Conservation (phyloP, 768 basidiomycete species). For the Lentinula raphanica region DNA sequence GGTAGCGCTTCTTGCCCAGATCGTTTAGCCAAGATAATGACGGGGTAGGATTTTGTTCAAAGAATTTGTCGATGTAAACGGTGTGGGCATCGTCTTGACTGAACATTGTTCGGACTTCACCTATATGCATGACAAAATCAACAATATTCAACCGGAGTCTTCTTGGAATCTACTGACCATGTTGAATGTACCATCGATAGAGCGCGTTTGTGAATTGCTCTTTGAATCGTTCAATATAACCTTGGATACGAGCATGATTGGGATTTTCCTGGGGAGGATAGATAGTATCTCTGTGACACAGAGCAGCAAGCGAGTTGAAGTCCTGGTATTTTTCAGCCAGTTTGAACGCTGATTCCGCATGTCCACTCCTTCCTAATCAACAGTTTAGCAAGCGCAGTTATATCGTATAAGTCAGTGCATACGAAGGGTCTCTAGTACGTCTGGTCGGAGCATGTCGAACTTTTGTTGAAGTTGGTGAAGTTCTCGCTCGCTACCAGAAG, state of each 20-base stretch:
- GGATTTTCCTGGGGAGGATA: conserved; percentile 65
- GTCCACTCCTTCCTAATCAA: conserved; percentile 55
- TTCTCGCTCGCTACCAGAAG: conserved; percentile 49
- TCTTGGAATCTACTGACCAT: conserved; percentile 44
- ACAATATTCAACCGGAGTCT: background rate
- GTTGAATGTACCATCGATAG: conserved; percentile 91
- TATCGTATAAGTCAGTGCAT: conserved; percentile 19
- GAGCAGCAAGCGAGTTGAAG: conserved; percentile 76
- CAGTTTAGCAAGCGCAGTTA: background rate
- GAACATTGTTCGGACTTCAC: conserved; percentile 79
- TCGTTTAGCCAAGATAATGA: conserved; percentile 86
- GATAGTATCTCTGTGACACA: conserved; percentile 67
- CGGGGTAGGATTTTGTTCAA: conserved; percentile 52
- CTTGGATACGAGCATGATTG: conserved; percentile 53
- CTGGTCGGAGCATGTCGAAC: conserved; percentile 69
- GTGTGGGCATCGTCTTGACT: conserved; percentile 62
- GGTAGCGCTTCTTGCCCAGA: conserved; percentile 63
- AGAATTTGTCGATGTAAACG: conserved; percentile 67
- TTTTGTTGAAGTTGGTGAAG: conserved; percentile 54
- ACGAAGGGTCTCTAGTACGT: conserved; percentile 80
- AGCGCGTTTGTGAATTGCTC: conserved; percentile 84
- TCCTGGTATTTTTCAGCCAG: conserved; percentile 87
- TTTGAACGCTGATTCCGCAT: conserved; percentile 65
- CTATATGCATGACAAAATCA: conserved; percentile 28
- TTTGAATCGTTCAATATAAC: conserved; percentile 73